Base-by-base conservation (phyloP, 2,329 filamentous ascomycete species). In the Xylariales sp. region DNA sequence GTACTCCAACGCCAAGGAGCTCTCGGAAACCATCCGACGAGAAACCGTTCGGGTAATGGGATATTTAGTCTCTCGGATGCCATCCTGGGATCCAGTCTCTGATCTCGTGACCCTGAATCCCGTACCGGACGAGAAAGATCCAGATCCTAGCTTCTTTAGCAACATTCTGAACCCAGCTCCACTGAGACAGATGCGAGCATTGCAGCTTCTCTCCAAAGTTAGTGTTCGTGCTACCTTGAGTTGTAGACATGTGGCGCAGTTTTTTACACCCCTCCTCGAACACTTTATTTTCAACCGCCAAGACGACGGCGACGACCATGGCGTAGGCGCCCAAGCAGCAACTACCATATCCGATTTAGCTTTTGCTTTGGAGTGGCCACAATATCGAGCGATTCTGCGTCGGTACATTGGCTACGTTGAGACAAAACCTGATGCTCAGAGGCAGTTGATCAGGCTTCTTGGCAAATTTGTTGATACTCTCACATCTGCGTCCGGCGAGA, bases 101-200 rank as follows among this genome's bases (percentile, higher is more conserved):
- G 94, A 97, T 77, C 87, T 99, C 81, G 83, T 87, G 66, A 84
- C 85, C 5, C 85, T 99, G 10, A 85, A 96, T 46, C 83, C 80
- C 5, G 80, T 82, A 7, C 79, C 80, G 14, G 82, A 91, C 60
- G 93, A 97, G 68, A 92, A 94, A 54, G 80, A 82, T 30, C 79
- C 83, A 1, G 86, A 88, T 65, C 82, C 85, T 10, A 92, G 93
- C 0, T 97, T 99, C 82, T 99, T 98, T 83, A 92, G 88, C 79
- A 97, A 98, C 74, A 89, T 98, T 52, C 83, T 98, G 43, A 94
- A 96, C 75, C 95, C 97, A 55, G 94, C 97, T 59, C 90, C 94
- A 43, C 90, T 96, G 67, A 90, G 93, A 71, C 92, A 97, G 75
- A 85, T 97, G 62, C 91, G 94, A 73, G 94, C 96, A 2, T 83